These are phyloP conservation scores for Pythium utonaiense DNA, from an alignment of 352 stramenopile genomes.

Conservation along the genomic window DNA sequence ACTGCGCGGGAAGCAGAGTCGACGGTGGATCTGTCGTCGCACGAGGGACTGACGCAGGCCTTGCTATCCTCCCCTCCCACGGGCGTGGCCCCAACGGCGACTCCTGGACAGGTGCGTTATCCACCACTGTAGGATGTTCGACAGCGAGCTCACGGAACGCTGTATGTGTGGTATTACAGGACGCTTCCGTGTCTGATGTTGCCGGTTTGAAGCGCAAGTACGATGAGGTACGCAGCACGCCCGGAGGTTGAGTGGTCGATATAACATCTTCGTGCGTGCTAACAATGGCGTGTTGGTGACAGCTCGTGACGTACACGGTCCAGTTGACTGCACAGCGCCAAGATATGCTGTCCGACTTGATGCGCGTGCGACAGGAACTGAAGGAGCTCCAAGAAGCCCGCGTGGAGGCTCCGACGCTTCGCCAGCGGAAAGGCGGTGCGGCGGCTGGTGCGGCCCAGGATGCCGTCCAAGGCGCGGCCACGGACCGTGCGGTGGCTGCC, in stretches of 20 bases:
- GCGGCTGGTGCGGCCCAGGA: constrained; percentile 26
- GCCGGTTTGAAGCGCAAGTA: constrained; percentile 84
- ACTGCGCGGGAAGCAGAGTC: background rate
- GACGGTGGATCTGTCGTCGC: background rate
- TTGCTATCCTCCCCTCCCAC: background rate
- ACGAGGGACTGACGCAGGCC: background rate
- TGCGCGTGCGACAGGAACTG: constrained; percentile 59
- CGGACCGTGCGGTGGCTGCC: constrained; percentile 27
- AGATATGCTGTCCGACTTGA: constrained; percentile 78
- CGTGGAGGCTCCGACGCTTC: constrained; percentile 57
- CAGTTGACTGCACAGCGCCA: constrained; percentile 84
- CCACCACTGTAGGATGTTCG: background rate
- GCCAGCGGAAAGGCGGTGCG: constrained; percentile 62
- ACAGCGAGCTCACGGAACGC: background rate
- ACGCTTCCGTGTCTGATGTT: constrained; percentile 58
- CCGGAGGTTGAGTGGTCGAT: no score
- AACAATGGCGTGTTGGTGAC: background rate
- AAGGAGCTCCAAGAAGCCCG: constrained; percentile 60
- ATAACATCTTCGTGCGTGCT: no score
- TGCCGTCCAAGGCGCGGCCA: constrained; percentile 9
- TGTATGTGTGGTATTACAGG: constrained; percentile 24
- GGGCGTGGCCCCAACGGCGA: background rate
- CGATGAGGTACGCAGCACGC: constrained; percentile 82
- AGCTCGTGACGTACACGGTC: constrained; percentile 87
- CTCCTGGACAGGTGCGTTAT: constrained; percentile 16